Evolutionary conservation across 78 protist genomes (phyloP), one percentile per base, ranked within the genome.

Genomic region (Chrysochromulina tobinii): DNA sequence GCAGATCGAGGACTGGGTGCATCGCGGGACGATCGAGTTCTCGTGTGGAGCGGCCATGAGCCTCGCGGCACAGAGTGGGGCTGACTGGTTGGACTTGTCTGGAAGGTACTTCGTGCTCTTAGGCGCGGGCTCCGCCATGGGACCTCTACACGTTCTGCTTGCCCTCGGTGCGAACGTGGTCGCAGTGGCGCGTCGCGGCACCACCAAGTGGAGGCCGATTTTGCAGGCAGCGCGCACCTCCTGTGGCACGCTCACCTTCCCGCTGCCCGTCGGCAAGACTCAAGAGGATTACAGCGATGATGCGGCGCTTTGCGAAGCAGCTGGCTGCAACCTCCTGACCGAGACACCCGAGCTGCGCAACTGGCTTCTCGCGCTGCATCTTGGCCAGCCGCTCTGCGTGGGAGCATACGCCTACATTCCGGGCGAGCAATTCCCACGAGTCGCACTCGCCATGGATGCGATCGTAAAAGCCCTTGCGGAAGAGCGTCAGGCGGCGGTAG

Each of bases 121-220:
- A 3, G 96, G 96, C 69, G 96, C 96, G 20, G 92, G 88, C 53
- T 27, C 92, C 48, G 96, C 96, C 25, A 94, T 94, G 96, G 96
- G 96, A 14, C 64, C 50, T 8, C 20, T 75, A 83, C 77, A 38
- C 53, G 61, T 59, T 4, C 92, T 94, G n/a, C 75, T 92, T 81
- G 73, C 58, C 3, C 89, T 91, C 51, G 94, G 94, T 25, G 96
- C 96, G 61, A 91, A 91, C 85, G 81, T 94, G 57, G 67, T 94
- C 59, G 96, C 96, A 14, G 61, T 94, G 25, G 96, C 91, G 53
- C 79, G 91, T 83, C 72, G 67, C 83, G 87, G 87, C 23, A 7
- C 20, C 27, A 53, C 12, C 21, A 61, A 89, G 69, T 93, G 95
- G 95, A 9, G 87, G 69, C 67, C 72, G 18, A 89, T 93, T 57